These are phyloP conservation scores for Astrephomene gubernaculifera DNA, from an alignment of 139 green algal species.

Conservation along the genomic window DNA sequence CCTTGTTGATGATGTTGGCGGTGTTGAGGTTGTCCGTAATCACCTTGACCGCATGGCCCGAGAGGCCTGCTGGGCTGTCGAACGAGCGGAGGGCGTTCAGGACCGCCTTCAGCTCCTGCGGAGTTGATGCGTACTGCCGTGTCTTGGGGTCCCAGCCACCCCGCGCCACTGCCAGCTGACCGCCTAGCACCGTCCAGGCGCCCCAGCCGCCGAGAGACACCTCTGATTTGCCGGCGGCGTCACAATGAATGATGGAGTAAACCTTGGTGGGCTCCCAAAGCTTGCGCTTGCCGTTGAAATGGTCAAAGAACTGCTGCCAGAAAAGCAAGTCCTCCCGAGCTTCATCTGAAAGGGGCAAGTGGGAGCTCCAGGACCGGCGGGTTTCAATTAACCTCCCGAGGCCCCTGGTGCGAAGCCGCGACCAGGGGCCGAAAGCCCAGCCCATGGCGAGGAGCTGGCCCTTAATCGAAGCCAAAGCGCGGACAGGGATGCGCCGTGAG, in stretches of 20 bases:
- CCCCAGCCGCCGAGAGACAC: constrained; percentile 15
- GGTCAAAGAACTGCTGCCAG: constrained; percentile 17
- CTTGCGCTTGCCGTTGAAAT: neutral
- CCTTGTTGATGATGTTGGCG: constrained; percentile 25
- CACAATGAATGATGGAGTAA: constrained; percentile 18
- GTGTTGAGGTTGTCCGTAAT: constrained; percentile 5
- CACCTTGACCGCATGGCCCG: neutral
- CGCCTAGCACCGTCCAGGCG: constrained; percentile 9
- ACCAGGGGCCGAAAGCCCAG: constrained; percentile 10
- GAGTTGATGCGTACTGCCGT: neutral
- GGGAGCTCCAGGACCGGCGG: neutral
- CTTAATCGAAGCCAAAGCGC: neutral
- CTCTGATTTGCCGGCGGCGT: constrained; percentile 11
- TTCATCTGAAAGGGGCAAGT: neutral
- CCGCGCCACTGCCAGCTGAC: neutral
- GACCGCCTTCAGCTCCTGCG: constrained; percentile 8
- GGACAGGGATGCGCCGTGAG: neutral
- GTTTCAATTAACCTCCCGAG: neutral
- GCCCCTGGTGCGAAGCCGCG: neutral
- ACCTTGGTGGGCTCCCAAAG: neutral
- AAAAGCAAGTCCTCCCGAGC: neutral
- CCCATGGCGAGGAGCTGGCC: neutral
- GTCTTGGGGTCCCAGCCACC: neutral
- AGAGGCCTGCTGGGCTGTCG: neutral
- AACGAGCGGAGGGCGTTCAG: constrained; percentile 7